Percentiles rank a stretch among this genome's conserved stretches.
phyloP scores from a whole-genome alignment of 352 stramenopile species.

The Pythium biforme region DNA sequence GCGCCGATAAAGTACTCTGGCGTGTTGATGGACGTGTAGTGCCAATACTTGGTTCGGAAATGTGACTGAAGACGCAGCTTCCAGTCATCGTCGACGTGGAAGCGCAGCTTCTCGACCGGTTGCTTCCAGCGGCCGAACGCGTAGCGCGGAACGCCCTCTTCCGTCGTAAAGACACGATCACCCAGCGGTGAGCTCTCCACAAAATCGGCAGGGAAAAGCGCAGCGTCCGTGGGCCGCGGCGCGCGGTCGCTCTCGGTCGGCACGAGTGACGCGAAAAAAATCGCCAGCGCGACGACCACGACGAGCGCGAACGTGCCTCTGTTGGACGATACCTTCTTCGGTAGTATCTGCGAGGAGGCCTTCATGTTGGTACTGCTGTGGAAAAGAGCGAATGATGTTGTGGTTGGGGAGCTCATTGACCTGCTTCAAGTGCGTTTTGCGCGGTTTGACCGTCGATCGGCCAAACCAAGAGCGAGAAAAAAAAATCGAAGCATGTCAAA shows the following conservation, averaged over 20 bases:
- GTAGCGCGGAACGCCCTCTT: slow-evolving; percentile 15
- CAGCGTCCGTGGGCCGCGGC: slow-evolving; percentile 22
- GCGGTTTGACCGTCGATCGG: too few relatives aligned
- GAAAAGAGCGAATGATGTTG: too few relatives aligned
- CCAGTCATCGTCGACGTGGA: slow-evolving; percentile 33
- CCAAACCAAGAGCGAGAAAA: neutral
- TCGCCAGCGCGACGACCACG: slow-evolving; percentile 17
- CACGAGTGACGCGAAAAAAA: slow-evolving; percentile 27
- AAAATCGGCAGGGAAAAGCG: slow-evolving; percentile 30
- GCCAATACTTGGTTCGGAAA: slow-evolving; percentile 42
- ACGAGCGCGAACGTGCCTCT: neutral
- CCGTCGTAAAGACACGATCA: slow-evolving; percentile 19
- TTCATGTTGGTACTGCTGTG: neutral
- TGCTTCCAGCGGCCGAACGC: slow-evolving; percentile 37
- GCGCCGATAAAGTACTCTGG: slow-evolving; percentile 36
- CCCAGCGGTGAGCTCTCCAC: slow-evolving; percentile 15
- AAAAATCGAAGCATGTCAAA: neutral
- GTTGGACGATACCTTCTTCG: too few relatives aligned
- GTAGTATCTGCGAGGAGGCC: too few relatives aligned
- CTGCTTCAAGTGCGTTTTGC: neutral
- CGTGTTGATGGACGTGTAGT: slow-evolving; percentile 46
- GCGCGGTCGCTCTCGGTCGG: slow-evolving; percentile 30
- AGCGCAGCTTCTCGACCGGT: slow-evolving; percentile 24
- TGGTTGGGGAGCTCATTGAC: neutral
- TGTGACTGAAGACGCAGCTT: slow-evolving; percentile 6